Evolutionary conservation across 164 flowering plant species (phyloP), one percentile per base, ranked within the genome.

Genomic region (Tinospora cordifolia): DNA sequence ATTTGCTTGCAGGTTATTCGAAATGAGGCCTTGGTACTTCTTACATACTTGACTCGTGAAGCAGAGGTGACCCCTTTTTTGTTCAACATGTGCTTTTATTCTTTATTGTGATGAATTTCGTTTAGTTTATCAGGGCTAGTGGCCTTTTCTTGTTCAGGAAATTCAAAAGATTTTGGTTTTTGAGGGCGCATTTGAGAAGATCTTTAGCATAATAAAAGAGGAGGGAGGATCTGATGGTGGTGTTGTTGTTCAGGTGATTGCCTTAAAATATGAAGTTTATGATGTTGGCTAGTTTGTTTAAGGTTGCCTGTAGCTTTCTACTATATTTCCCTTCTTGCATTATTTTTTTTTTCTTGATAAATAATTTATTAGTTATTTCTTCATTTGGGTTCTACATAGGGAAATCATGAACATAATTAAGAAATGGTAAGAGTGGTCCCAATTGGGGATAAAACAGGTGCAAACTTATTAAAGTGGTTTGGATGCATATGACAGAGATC

Each of bases 201-300:
- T 95, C 14, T 95, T 95, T 80, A 88, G 93, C 78, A 90, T 95
- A 57, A 86, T 95, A 41, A 95, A 84, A 76, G 99, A 90, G 82
- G 99, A 95, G 79, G 99, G 99, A 67, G 98, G 93, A 54, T 87
- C 99, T 63, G 99, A 92, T 65, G 99, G 99, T 51, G 99, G 98
- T 71, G 98, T 95, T 73, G 99, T 95, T 80, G 99, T 95, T 68
- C 99, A 95, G 97, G 99, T 94, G 71, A 79, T 60, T 64, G 30
- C 60, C 22, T 57, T 46, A 27, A 17, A 72, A 26, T 68, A 24
- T 67, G 30, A 38, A 46, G 54, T 63, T 57, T 63, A 10, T 25
- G n/a, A 17, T 64, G 66, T 71, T 40, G 13, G 62, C 44, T 62
- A 26, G n/a, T 34, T 63, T 54, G 51, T 62, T 19, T 25, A 68